These are phyloP conservation scores for Rhizoclosmatium globosum DNA, from an alignment of 192 early-diverging fungal species.

Conservation along the genomic window DNA sequence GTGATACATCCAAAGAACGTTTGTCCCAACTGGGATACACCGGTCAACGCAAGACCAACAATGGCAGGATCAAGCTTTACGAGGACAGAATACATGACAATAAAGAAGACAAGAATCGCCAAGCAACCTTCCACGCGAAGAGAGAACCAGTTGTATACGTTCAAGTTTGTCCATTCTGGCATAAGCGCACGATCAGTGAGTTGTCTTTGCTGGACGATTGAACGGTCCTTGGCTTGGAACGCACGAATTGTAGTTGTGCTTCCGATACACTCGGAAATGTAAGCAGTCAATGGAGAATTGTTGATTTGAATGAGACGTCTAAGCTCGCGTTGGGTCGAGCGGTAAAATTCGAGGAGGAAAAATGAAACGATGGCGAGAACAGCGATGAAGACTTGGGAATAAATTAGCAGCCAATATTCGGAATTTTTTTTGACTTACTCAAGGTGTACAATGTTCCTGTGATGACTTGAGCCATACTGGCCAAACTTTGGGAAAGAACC, in stretches of 20 bases:
- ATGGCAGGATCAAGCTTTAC: neutral
- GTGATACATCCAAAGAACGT: neutral
- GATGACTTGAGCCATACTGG: neutral
- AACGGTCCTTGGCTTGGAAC: constrained; percentile 52
- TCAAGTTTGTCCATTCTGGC: constrained; percentile 9
- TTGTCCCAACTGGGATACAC: neutral
- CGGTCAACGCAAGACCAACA: constrained; percentile 13
- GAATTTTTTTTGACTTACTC: constrained; percentile 4
- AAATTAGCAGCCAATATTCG: constrained; percentile 63
- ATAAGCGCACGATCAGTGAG: constrained; percentile 17
- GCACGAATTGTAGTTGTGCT: constrained; percentile 76
- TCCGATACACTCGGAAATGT: constrained; percentile 69
- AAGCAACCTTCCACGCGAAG: constrained; percentile 32
- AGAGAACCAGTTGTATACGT: constrained; percentile 26
- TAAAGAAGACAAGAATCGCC: constrained; percentile 23
- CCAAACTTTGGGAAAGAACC: neutral
- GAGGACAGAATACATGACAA: constrained; percentile 6
- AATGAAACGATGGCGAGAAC: constrained; percentile 15
- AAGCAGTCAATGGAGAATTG: constrained; percentile 69
- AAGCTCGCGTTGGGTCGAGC: constrained; percentile 48
- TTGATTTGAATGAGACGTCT: constrained; percentile 78
- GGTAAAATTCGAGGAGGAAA: constrained; percentile 44
- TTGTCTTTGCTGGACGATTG: neutral
- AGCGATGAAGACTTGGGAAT: constrained; percentile 43
- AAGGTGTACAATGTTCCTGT: neutral